phyloP scores from a whole-genome alignment of 768 basidiomycete species.

The Collybiopsis luxurians region DNA sequence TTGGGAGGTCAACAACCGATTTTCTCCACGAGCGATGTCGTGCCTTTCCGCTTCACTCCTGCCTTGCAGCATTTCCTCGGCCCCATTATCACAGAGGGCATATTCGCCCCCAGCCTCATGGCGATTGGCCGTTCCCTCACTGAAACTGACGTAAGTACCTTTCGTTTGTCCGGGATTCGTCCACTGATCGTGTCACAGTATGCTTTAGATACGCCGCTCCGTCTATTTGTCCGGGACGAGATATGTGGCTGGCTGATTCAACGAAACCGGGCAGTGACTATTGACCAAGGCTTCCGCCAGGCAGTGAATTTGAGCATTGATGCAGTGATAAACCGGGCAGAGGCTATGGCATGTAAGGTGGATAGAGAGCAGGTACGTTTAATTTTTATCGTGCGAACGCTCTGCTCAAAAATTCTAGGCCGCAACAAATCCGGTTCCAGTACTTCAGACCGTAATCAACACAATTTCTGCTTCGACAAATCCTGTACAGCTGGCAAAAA shows the following conservation, averaged over 20 bases:
- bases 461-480: slow-evolving; percentile 86
- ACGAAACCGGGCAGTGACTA: slow-evolving; percentile 51
- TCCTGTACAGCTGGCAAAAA: slow-evolving; percentile 78
- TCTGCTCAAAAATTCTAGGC: slow-evolving; percentile 19
- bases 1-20: slow-evolving; percentile 47
- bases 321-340: slow-evolving; percentile 74
- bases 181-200: slow-evolving; percentile 46
- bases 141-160: slow-evolving; percentile 74
- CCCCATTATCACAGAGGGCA: slow-evolving; percentile 84
- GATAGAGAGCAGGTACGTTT: slow-evolving; percentile 75
- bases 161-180: not conserved
- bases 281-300: slow-evolving; percentile 58
- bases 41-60: slow-evolving; percentile 96
- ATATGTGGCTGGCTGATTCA: slow-evolving; percentile 74
- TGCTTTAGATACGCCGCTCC: slow-evolving; percentile 89
- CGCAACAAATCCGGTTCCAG: slow-evolving; percentile 36
- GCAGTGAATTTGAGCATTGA: slow-evolving; percentile 57
- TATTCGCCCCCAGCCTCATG: slow-evolving; percentile 84
- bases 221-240: slow-evolving; percentile 91
- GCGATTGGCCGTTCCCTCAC: slow-evolving; percentile 89
- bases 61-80: slow-evolving; percentile 95
- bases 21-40: slow-evolving; percentile 78
- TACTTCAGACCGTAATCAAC: slow-evolving; percentile 79
- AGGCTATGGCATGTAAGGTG: slow-evolving; percentile 80
- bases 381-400: not conserved